Evolutionary conservation across 75 land plant species (phyloP).

Genomic region (Adiantum capillusveneris): DNA sequence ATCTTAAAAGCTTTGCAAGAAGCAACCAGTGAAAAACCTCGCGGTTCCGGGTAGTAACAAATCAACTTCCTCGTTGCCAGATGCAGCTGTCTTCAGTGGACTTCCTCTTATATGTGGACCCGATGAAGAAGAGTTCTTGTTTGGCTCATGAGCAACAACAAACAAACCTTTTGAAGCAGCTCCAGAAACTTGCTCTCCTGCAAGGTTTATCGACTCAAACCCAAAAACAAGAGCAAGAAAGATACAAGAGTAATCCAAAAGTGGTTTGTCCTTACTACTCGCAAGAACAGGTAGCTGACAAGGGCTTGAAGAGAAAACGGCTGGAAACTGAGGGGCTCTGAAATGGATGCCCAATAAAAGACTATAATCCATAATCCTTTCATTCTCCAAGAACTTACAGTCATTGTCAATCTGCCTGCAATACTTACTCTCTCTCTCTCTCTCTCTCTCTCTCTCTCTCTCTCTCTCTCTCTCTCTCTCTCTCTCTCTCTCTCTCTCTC

Average conservation of each 20-base stretch:
- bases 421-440: background rate
- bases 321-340: constrained; percentile 77
- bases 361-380: constrained; percentile 95
- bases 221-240: no score
- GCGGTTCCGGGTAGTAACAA: constrained; percentile 91
- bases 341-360: constrained; percentile 90
- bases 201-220: no score
- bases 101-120: constrained; percentile 90
- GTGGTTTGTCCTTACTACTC: no score
- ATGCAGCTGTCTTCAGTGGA: constrained; percentile 73
- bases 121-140: constrained; percentile 49
- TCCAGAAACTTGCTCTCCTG: no score
- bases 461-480: background rate
- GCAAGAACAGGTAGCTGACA: constrained; percentile 8
- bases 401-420: constrained; percentile 90
- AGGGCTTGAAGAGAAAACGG: constrained; percentile 7
- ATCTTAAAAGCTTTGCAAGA: background rate
- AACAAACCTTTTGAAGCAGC: constrained; percentile 19
- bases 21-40: constrained; percentile 33
- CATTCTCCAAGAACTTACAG: constrained; percentile 71
- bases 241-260: no score
- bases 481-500: background rate
- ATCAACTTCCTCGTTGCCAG: constrained; percentile 84
- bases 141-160: constrained; percentile 62
- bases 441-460: background rate